Evolutionary conservation across 2,329 filamentous ascomycete species (phyloP), one percentile per base, ranked within the genome.

Genomic region (Beauveria sp.): DNA sequence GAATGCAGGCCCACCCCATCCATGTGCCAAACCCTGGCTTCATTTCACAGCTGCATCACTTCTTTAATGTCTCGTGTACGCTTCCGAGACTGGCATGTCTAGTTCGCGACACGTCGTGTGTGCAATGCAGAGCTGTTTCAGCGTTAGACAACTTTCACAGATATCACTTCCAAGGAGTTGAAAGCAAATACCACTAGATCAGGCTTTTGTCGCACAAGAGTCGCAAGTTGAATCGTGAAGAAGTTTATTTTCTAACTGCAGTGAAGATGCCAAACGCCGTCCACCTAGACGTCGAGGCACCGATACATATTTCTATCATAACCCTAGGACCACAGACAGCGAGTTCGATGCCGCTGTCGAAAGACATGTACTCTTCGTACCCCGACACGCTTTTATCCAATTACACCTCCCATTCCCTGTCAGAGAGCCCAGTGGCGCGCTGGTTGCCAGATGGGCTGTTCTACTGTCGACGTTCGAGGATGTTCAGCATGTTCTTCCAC

Each of bases 401-500:
- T 62, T 55, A 55, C 48, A 47, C 18, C 48, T 54, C 43, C 43
- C 30, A 40, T 50, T 24, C 8, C 22, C 30, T 3, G 26, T 10
- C 18, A 12, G 18, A 41, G 28, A 48, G 57, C 16, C 41, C 9
- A 28, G 2, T n/a, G 22, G 34, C 20, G 37, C 16, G 10, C 12
- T 52, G 26, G 28, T 22, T 8, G 24, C 30, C 18, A 34, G 44
- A 43, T 34, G 18, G 22, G 20, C 12, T 16, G n/a, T 20, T 37
- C 41, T 74, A 70, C 71, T 78, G 80, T 69, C 77, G 77, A 69
- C 85, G 81, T 61, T 88, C 85, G 72, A 99, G 93, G 69, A 97
- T 87, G 70, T 86, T 85, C 65, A 97, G 81, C 75, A 99, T 80
- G 75, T 87, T 91, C 82, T 91, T 92, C 94, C 94, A 99, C 64